phyloP scores from a whole-genome alignment of 2,329 filamentous ascomycete species.

The Aspergillus brasiliensis region DNA sequence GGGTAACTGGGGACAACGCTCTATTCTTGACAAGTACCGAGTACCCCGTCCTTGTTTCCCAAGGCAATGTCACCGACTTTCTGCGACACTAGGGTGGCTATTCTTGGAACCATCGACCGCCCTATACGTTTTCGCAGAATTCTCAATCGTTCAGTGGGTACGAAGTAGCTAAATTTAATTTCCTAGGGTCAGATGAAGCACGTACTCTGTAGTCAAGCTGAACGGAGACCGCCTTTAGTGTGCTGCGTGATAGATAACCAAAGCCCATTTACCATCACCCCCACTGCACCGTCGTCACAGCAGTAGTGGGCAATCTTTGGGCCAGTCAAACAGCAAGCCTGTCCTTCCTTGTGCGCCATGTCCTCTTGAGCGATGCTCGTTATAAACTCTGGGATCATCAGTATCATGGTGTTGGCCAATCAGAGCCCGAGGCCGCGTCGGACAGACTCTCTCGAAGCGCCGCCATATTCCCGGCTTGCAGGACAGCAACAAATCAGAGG shows the following conservation, averaged over 20 bases:
- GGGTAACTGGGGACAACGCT: not conserved
- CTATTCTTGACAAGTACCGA: not conserved
- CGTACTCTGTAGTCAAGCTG: conserved; percentile 17
- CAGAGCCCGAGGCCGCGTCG: not conserved
- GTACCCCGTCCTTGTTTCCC: not conserved
- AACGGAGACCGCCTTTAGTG: conserved; percentile 21
- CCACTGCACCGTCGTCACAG: conserved; percentile 15
- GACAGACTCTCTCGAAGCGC: conserved; percentile 17
- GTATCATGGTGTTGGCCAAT: conserved; percentile 7
- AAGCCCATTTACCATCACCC: conserved; percentile 2
- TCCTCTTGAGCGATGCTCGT: not conserved
- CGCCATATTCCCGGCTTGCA: conserved; percentile 19
- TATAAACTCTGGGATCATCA: conserved; percentile 11
- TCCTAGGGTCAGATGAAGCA: not conserved
- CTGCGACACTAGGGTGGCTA: not conserved
- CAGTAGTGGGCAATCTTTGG: conserved; percentile 16
- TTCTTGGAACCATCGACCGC: conserved; percentile 13
- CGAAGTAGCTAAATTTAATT: conserved; percentile 6
- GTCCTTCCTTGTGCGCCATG: conserved; percentile 10
- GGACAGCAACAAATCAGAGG: conserved; percentile 14
- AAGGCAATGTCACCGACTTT: not conserved
- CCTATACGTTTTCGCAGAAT: not conserved
- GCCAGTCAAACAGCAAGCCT: conserved; percentile 12
- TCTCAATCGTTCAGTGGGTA: conserved; percentile 1
- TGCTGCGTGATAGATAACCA: conserved; percentile 10